Evolutionary conservation across 2,329 filamentous ascomycete genomes (phyloP), one percentile per base, ranked within the genome.

Genomic region (Sporothrix variecibatus): DNA sequence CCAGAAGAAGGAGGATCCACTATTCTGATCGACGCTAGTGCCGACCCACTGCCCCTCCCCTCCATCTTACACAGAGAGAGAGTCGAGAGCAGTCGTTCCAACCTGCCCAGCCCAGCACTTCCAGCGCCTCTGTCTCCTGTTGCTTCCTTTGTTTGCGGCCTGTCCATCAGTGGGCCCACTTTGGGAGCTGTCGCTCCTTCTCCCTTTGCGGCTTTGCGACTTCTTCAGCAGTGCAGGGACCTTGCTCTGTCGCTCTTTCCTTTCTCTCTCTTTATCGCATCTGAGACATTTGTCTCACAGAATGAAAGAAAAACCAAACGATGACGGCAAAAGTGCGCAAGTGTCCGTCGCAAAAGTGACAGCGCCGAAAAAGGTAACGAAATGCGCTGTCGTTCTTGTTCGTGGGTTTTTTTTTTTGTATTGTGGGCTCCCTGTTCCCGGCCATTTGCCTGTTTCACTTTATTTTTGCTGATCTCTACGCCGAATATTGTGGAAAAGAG

Each of bases 361-460:
- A 9, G 20, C n/a, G 43, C 65, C 46, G 65, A 68, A 68, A 68
- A 51, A 8, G 65, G 46, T 43, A 68, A 68, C 28, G 65, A 34
- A 67, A 67, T n/a, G 62, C 62, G 62, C 62, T 43, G 26, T 34
- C 28, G 28, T 34, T 64, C 31, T 49, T 15, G 43, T 49, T 49
- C 9, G 40, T 12, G 40, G 40, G 40, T 3, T 9, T 40, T 64
- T 12, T n/a, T 7, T 46, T 64, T 40, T 64, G 51, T 56, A 9
- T 34, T 6, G 2, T 40, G 38, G 15, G 1, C 20, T 1, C 1
- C 38, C 38, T 65, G 64, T 31, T 49, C 43, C 15, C 65, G 43
- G 65, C 46, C 43, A 51, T 49, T 51, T 51, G 43, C 64, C 43
- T 51, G 26, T 34, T 68, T 49, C 12, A 67, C 23, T 34, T 34